Base-by-base conservation (phyloP, 176 grass and related monocot species). In the Triticum monococcum region DNA sequence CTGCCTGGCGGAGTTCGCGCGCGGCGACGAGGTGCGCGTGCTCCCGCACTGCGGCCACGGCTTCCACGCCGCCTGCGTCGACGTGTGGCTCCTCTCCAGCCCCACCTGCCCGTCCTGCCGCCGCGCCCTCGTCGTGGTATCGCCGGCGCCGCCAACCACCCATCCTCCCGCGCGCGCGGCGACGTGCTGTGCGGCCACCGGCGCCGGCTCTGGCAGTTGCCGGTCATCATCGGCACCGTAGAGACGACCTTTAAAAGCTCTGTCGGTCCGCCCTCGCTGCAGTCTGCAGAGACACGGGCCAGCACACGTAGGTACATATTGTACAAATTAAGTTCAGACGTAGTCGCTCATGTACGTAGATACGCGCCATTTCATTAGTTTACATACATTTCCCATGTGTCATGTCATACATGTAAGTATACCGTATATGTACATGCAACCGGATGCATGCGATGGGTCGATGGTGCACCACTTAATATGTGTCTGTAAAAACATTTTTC, bases 61-160 rank as follows among this genome's bases (percentile, higher is more conserved):
- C 5, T 98, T 98, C 89, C 97, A 98, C 65, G 88, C 85, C 4
- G 88, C 61, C 7, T 98, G 96, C 81, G 88, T 98, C 73, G 96
- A 96, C 90, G 84, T 50, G 16, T 98, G 96, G 96, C 94, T 98
- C 8, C 38, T 86, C 5, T 94, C 92, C 78, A 89, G 72, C 83
- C 92, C 93, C 52, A 91, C 96, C 16, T 98, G 96, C 86, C 96
- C 96, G 0, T 94, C 96, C 57, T 96, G 96, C 92, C 96, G 96
- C 71, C 89, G 66, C 48, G 79, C 84, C 38, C 89, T 96, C 56
- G 50, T 93, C 5, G 77, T 89, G 25, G 26, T 69, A 65, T 46
- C 77, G 35, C 9, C 8, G 54, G 54, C 54, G 25, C 17, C 43
- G 25, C 8, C 64, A 0, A 4, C 67, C 25, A 18, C 14, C 7